phyloP scores from a whole-genome alignment of 177 flowering plant species.

The Tripterygium wilfordii region DNA sequence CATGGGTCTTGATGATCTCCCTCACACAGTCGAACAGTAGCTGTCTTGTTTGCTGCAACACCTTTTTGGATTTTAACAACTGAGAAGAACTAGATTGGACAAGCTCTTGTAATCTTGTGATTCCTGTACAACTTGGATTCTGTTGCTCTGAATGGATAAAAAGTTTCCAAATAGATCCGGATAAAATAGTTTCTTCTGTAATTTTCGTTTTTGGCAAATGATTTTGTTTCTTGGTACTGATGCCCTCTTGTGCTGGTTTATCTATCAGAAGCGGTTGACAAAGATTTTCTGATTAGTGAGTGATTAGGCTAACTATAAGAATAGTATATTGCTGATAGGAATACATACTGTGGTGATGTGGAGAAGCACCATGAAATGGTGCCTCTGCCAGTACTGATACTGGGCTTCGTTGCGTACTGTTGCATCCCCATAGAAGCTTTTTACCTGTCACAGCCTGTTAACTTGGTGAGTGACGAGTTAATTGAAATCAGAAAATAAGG shows the following conservation, averaged over 20 bases:
- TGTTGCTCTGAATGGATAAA: conserved; percentile 17
- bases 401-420: conserved; percentile 40
- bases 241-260: conserved; percentile 4
- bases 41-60: conserved; percentile 35
- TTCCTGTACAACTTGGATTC: conserved; percentile 12
- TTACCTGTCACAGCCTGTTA: conserved; percentile 27
- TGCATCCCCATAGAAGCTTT: conserved; percentile 16
- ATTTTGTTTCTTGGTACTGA: conserved; percentile 11
- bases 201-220: conserved; percentile 15
- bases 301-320: not conserved
- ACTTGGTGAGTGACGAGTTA: conserved; percentile 24
- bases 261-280: not conserved
- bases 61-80: conserved; percentile 25
- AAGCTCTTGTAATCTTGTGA: conserved; percentile 9
- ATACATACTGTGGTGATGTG: conserved; percentile 16
- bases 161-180: conserved; percentile 32
- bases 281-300: not conserved
- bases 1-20: conserved; percentile 27
- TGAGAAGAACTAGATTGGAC: conserved; percentile 16
- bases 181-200: conserved; percentile 27
- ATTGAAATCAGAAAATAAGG: too few relatives aligned
- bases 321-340: not conserved
- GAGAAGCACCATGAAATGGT: conserved; percentile 17
- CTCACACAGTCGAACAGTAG: conserved; percentile 61
- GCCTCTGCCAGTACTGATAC: conserved; percentile 43